phyloP scores from a whole-genome alignment of 2,329 filamentous ascomycete species.

The Monilinia fructigena region DNA sequence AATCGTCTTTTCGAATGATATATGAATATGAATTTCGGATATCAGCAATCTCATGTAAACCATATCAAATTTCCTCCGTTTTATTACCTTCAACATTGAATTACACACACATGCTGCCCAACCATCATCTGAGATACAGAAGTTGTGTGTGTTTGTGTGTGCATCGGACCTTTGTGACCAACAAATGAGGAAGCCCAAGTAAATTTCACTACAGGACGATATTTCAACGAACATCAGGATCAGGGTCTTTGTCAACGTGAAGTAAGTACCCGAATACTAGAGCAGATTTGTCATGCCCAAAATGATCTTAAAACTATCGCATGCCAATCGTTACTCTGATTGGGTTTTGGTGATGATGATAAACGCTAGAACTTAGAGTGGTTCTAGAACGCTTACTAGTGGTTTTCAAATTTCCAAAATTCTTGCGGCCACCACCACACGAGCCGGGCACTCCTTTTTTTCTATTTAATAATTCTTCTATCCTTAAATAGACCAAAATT shows the following conservation, averaged over 20 bases:
- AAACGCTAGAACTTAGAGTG: neutral
- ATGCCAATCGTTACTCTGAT: constrained; percentile 1
- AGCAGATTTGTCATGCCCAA: neutral
- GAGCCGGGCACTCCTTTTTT: neutral
- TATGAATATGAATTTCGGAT: neutral
- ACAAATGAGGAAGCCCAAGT: neutral
- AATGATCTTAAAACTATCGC: neutral
- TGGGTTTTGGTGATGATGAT: neutral
- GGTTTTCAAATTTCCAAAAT: neutral
- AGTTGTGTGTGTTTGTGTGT: neutral
- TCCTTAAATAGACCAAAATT: neutral
- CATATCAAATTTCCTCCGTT: neutral
- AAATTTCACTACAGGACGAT: neutral
- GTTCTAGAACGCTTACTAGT: constrained; percentile 10
- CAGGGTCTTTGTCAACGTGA: neutral
- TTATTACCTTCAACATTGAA: neutral
- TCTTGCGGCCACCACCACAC: neutral
- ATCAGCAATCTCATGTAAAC: neutral
- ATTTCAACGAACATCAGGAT: too few species aligned
- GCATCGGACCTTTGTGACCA: neutral
- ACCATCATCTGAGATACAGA: neutral
- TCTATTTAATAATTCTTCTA: neutral
- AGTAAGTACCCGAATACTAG: neutral
- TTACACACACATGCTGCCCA: neutral
- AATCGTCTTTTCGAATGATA: neutral